phyloP scores from a whole-genome alignment of 1,139 yeast genomes.

The Yamadazyma aaseri region DNA sequence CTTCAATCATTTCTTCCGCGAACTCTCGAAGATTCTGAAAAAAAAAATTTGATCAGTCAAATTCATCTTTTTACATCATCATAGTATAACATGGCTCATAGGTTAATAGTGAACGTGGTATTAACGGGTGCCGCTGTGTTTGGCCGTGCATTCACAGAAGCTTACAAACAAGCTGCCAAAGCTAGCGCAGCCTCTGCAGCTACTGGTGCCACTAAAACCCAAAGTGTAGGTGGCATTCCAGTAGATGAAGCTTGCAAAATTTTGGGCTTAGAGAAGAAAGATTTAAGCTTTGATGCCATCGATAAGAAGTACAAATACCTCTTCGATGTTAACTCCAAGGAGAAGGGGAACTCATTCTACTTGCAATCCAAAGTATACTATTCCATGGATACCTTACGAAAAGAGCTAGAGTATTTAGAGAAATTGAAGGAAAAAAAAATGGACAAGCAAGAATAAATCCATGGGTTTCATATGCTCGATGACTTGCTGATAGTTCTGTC shows the following conservation, averaged over 20 bases:
- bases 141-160: conserved; percentile 95
- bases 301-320: conserved; percentile 78
- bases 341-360: conserved; percentile 91
- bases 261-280: conserved; percentile 67
- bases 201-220: conserved; percentile 48
- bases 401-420: conserved; percentile 46
- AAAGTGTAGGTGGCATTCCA: conserved; percentile 70
- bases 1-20: too few species aligned
- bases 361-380: conserved; percentile 88
- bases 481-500: not conserved
- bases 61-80: too few species aligned
- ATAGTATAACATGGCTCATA: conserved; percentile 88
- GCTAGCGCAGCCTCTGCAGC: conserved; percentile 65
- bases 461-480: too few species aligned
- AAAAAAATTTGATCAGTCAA: conserved; percentile 5
- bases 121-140: conserved; percentile 95
- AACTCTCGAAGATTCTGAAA: too few species aligned
- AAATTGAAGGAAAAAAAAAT: conserved; percentile 28
- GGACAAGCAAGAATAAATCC: not conserved
- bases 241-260: conserved; percentile 91
- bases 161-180: conserved; percentile 94
- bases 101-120: conserved; percentile 83
- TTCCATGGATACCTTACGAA: conserved; percentile 49
- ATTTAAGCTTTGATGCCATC: conserved; percentile 57
- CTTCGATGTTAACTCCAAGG: conserved; percentile 86